Evolutionary conservation across 2,329 filamentous ascomycete species (phyloP), one percentile per base, ranked within the genome.

Genomic region (Aspergillus versicolor): DNA sequence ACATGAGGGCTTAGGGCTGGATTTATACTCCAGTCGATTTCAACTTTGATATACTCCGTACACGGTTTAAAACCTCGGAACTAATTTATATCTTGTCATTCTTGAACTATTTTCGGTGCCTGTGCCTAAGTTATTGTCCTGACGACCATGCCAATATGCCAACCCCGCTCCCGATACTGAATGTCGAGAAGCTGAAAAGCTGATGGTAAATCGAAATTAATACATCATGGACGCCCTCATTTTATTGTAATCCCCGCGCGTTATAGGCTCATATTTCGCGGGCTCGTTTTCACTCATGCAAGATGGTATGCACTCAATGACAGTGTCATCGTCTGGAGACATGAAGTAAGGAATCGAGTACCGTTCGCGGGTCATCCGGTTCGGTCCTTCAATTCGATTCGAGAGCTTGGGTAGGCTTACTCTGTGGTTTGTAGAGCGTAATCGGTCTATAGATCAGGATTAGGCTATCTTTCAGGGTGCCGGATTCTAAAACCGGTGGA

Each of bases 291-390:
- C 72, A 9, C 73, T 73, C 21, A 70, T 73, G 60, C 79, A 82
- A 5, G 76, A 76, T 1, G 77, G 74, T 45, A 85, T 73, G 61
- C 80, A 83, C 63, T 83, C 80, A 51, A 86, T 81, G 8, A 81
- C 68, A 3, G 76, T 72, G 43, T 79, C 73, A 3, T 77, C 72
- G 60, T 84, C 79, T 0, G 83, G 81, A 5, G 74, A 70, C 32
- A 85, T 74, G 54, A 87, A 86, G 64, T 85, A 86, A 0, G 83
- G 82, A 52, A 86, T 86, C 8, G 84, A 86, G 60, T 83, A 86
- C 13, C 84, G 72, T 19, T 78, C 75, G 32, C 73, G 70, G 3
- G 80, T 82, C 73, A 82, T 78, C 3, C 73, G 66, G 13, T 76
- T 65, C 2, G 66, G 64, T 1, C 72, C 77, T 44, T 67, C 72